phyloP scores from a whole-genome alignment of 1,284 basidiomycete genomes.

The Anthracocystis walkeri region DNA sequence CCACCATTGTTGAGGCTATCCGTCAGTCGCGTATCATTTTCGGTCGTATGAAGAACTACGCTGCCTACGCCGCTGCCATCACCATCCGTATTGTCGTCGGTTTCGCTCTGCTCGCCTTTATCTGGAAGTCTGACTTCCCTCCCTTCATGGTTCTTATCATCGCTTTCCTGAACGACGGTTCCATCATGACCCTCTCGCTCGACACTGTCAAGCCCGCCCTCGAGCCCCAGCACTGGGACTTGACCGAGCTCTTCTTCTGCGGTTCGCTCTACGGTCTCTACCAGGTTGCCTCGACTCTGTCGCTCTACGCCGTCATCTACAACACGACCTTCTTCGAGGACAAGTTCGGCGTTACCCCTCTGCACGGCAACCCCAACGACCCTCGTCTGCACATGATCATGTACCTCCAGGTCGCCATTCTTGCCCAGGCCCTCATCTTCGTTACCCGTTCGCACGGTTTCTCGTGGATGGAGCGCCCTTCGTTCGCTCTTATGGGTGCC shows the following conservation, averaged over 20 bases:
- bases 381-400: constrained; percentile 75
- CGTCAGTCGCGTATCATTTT: constrained; percentile 94
- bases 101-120: constrained; percentile 94
- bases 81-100: constrained; percentile 98
- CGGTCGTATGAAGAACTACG: constrained; percentile 97
- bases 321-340: constrained; percentile 89
- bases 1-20: constrained; percentile 95
- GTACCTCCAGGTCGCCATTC: constrained; percentile 94
- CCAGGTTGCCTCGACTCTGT: constrained; percentile 86
- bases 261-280: constrained; percentile 95
- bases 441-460: constrained; percentile 94
- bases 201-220: constrained; percentile 94
- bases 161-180: constrained; percentile 95
- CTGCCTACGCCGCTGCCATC: constrained; percentile 85
- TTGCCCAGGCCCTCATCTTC: constrained; percentile 97
- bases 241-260: constrained; percentile 94
- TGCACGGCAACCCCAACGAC: constrained; percentile 71
- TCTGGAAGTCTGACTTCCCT: constrained; percentile 97
- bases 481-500: constrained; percentile 85
- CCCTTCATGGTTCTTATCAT: constrained; percentile 99
- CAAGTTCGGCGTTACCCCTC: constrained; percentile 79
- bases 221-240: constrained; percentile 89
- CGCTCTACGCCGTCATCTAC: constrained; percentile 79
- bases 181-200: constrained; percentile 96
- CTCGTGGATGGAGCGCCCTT: constrained; percentile 98